Evolutionary conservation across 2,329 filamentous ascomycete genomes (phyloP), one percentile per base, ranked within the genome.

Genomic region (Claviceps sp.): DNA sequence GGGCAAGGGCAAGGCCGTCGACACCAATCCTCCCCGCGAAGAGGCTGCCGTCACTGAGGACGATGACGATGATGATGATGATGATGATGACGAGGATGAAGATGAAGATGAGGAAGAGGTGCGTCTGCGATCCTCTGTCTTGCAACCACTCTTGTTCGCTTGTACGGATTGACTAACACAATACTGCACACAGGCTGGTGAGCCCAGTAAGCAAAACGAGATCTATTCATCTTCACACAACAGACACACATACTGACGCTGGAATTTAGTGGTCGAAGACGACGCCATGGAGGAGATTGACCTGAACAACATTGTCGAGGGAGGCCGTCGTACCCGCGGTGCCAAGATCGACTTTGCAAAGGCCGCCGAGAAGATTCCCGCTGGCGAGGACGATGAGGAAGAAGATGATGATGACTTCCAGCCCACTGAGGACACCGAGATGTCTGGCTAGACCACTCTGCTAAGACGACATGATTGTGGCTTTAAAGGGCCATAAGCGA

Each of bases 221-320:
- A 7, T 8, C 2, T 26, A 8, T 26, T 38, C 13, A 23, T 13
- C 4, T 13, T 4, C 17, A 11, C 17, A 22, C 40, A 29, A 38
- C 14, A 20, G 14, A 44, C 14, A 1, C 23, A 49, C 26, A 9
- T 14, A 50, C 48, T 50, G 29, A 50, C 48, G 6, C 5, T 16
- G 8, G 40, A n/a, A 16, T 14, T 2, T 26, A 37, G 44, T 49
- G 61, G 59, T 55, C 52, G 83, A 85, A 60, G 86, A 86, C 45
- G 88, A 89, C 63, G 85, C 86, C 68, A 80, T 95, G 76, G 87
- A 94, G 66, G 90, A 91, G 71, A 96, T 98, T 67, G 88, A 95
- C 66, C 74, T 80, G 52, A 79, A 80, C 67, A 97, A 97, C 78
- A 95, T 97, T 67, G 82, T 97, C 64, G 67, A 72, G 53, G 78